These are phyloP conservation scores for Penicillium simplicissimum DNA, from an alignment of 495 filamentous ascomycete genomes.

Conservation along the genomic window DNA sequence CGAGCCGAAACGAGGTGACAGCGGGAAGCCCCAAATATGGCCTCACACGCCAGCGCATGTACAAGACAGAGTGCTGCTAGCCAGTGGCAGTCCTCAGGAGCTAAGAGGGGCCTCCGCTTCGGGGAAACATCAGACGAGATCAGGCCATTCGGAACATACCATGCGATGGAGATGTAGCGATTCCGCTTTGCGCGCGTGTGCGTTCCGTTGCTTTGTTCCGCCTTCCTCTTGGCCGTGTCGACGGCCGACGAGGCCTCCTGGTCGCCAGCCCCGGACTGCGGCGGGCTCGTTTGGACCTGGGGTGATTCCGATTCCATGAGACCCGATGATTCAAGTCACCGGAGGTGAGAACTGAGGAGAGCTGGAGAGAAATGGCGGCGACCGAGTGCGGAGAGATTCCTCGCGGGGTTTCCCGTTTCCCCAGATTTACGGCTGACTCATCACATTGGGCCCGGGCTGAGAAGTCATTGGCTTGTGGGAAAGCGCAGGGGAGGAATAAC, in stretches of 20 bases:
- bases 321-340: slow-evolving; percentile 2
- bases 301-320: slow-evolving; percentile 46
- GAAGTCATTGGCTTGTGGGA: slow-evolving; percentile 12
- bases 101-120: neutral
- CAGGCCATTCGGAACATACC: slow-evolving; percentile 55
- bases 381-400: slow-evolving; percentile 48
- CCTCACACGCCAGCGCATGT: slow-evolving; percentile 14
- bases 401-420: slow-evolving; percentile 46
- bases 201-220: slow-evolving; percentile 49
- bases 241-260: slow-evolving; percentile 24
- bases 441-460: too few relatives aligned
- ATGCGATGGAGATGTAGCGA: slow-evolving; percentile 90
- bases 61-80: neutral
- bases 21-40: neutral
- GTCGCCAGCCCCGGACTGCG: slow-evolving; percentile 27
- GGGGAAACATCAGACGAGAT: slow-evolving; percentile 10
- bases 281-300: slow-evolving; percentile 31
- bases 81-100: neutral
- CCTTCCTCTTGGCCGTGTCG: slow-evolving; percentile 49
- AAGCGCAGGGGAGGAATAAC: too few relatives aligned
- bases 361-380: slow-evolving; percentile 20
- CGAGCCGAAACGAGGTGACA: neutral
- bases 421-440: slow-evolving; percentile 35
- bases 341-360: slow-evolving; percentile 15
- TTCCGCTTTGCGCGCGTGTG: slow-evolving; percentile 56